Evolutionary conservation across 345 rosid species (phyloP).

Genomic region (Melaleuca quinquenervia): DNA sequence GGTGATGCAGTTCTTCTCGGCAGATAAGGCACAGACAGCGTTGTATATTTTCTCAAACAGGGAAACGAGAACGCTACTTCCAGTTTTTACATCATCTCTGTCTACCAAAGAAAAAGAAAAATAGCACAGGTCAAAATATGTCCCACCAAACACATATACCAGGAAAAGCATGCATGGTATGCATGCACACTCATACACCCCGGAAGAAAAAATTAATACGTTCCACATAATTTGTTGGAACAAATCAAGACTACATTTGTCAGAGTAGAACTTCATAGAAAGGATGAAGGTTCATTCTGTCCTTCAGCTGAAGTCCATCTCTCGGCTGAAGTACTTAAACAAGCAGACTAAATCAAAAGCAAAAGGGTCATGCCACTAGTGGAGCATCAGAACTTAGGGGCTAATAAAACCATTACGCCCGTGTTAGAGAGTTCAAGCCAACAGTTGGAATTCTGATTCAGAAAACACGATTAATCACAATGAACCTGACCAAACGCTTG

Average conservation of each 20-base stretch:
- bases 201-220: background rate
- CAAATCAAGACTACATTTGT: background rate
- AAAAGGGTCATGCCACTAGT: background rate
- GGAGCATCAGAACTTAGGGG: background rate
- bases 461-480: background rate
- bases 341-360: background rate
- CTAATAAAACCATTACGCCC: background rate
- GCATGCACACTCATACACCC: background rate
- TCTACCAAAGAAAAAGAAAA: background rate
- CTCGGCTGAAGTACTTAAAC: background rate
- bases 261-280: background rate
- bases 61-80: slow-evolving; percentile 17
- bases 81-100: slow-evolving; percentile 28
- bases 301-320: background rate
- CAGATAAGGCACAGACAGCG: slow-evolving; percentile 27
- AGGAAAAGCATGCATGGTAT: background rate
- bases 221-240: background rate
- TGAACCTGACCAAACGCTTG: background rate
- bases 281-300: background rate
- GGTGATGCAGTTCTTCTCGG: slow-evolving; percentile 29
- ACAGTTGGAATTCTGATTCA: background rate
- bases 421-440: background rate
- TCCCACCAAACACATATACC: background rate
- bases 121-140: background rate
- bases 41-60: slow-evolving; percentile 48